Evolutionary conservation across 495 filamentous ascomycete genomes (phyloP), one percentile per base, ranked within the genome.

Genomic region (Talaromyces nanjingensis): DNA sequence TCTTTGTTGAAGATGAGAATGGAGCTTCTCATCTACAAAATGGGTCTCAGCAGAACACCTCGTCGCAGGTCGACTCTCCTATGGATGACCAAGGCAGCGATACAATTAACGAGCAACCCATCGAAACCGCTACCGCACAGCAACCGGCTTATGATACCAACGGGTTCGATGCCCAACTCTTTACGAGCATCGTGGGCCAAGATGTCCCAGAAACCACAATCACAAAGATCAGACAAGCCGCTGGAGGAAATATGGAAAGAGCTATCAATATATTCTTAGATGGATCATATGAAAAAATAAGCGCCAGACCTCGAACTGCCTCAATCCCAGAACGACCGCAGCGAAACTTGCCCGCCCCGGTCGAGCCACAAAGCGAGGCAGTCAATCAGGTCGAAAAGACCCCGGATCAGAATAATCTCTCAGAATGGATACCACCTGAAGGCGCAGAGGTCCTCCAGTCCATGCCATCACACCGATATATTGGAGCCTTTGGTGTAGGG

Each of bases 181-280:
- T 96, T 65, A 84, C 85, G 53, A 83, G 76, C 45, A 86, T 96
- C 60, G 80, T 93, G 6, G 91, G 91, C 31, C 83, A 85, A 59
- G 76, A 82, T 25, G 76, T 96, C n/a, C 68, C 82, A 9, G 58
- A 72, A 0, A 78, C 83, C 20, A 72, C 79, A 1, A 69, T 91
- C 18, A 65, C 72, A 6, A 74, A 75, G 42, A 81, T 92, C 31
- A 77, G 76, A 33, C 70, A 79, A n/a, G 78, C 80, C n/a, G 85
- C 88, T 14, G 83, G 81, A 4, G 79, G 84, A 63, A 77, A 87
- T 64, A 71, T 91, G 8, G 85, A 90, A 69, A 77, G 81, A 67
- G 89, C 89, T 7, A 83, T 92, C 62, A 90, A 91, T 67, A 89
- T 96, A 76, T 98, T 92, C 70, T 88, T 96, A 58, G 94, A 98